Evolutionary conservation across 225 moss, liverwort and hornwort species (phyloP), one percentile per base, ranked within the genome.

Genomic region (Pleurozium schreberi): DNA sequence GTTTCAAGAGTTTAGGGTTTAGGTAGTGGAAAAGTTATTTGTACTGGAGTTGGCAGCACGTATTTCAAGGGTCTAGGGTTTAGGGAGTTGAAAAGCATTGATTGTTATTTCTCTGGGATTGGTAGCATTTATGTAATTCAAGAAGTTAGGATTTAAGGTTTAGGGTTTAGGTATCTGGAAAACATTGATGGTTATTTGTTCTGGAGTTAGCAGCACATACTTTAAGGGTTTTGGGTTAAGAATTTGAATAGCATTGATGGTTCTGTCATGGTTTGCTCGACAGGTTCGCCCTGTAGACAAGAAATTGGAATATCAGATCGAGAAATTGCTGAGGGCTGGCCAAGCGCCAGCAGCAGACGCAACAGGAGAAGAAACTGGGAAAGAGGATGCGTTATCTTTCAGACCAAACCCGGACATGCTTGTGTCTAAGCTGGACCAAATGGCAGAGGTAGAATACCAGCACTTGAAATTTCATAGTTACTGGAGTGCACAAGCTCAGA

Each of bases 211-310:
- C 30, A 69, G 53, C 40, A 38, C 76, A 55, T 62, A 64, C 50
- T 50, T 40, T 27, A 33, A 57, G 25, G 75, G 23, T 76, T 52
- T 66, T 84, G 76, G 76, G 26, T 57, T 53, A 25, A 81, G 87
- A 52, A 33, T 83, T 43, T 22, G 84, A 50, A 49, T 60, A 50
- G 84, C 47, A 49, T 61, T 91, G 80, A 93, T 71, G 64, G 43
- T 84, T 80, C 26, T 86, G 57, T 87, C 55, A 62, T 83, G 85
- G 47, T 90, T 87, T 85, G 60, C 65, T 75, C 87, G 84, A 85
- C 95, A 98, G 98, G 94, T 98, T 89, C 98, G 97, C 87, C 98
- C 98, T 65, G 86, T 98, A 58, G 98, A 98, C 87, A 98, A 97
- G 84, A 98, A 97, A 89, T 92, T 98, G 55, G 91, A 95, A 33